Evolutionary conservation across 257 asterid species (phyloP).

Genomic region (Fraxinus excelsior): DNA sequence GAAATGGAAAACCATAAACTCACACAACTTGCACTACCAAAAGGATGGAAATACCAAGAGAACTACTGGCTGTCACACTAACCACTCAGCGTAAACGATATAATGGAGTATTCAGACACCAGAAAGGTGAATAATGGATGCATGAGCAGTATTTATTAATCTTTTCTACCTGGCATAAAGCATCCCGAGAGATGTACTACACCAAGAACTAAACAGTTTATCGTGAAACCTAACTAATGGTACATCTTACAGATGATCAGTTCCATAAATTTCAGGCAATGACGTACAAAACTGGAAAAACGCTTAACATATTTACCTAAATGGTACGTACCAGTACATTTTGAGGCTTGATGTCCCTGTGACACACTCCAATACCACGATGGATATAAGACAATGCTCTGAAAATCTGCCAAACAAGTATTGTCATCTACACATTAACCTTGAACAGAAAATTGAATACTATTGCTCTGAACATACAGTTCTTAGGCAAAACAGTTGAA

Average conservation of each 20-base stretch:
- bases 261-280: slow-evolving; percentile 14
- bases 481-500: slow-evolving; percentile 8
- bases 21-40: not conserved
- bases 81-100: not conserved
- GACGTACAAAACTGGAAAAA: slow-evolving; percentile 4
- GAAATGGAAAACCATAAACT: not conserved
- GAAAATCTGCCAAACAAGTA: slow-evolving; percentile 65
- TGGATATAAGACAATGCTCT: slow-evolving; percentile 93
- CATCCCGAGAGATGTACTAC: slow-evolving; percentile 1
- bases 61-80: slow-evolving; percentile 8
- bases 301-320: slow-evolving; percentile 19
- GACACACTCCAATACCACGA: slow-evolving; percentile 86
- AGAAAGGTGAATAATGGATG: not conserved
- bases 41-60: not conserved
- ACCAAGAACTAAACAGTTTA: not conserved
- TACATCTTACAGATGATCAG: not conserved
- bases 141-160: not conserved
- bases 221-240: slow-evolving; percentile 5
- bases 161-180: slow-evolving; percentile 12
- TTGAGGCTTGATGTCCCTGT: slow-evolving; percentile 98
- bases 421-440: slow-evolving; percentile 11
- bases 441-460: slow-evolving; percentile 15
- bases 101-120: not conserved
- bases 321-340: slow-evolving; percentile 70
- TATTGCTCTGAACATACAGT: not conserved